Evolutionary conservation across 2,329 filamentous ascomycete species (phyloP).

Genomic region (Stachybotrys chartarum): DNA sequence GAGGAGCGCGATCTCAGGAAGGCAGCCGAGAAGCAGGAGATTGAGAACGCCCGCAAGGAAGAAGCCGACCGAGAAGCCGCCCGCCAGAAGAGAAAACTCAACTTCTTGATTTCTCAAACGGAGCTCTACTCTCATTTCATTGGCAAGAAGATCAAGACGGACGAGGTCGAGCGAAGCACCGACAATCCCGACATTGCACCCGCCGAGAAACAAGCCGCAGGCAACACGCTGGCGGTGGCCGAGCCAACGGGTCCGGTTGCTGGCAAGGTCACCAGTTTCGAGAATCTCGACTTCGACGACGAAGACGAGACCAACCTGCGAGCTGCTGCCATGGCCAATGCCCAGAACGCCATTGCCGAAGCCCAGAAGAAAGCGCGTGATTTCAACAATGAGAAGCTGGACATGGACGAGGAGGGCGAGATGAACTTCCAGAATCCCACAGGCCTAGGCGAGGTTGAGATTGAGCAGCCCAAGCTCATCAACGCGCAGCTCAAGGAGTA

Average conservation of each 20-base stretch:
- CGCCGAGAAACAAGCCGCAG: constrained; percentile 30
- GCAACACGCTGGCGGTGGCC: constrained; percentile 37
- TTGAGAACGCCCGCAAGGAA: constrained; percentile 93
- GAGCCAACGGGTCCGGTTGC: constrained; percentile 48
- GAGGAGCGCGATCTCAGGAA: constrained; percentile 94
- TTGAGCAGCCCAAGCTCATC: constrained; percentile 89
- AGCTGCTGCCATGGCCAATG: constrained; percentile 86
- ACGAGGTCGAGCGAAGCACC: constrained; percentile 85
- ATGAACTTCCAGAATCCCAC: constrained; percentile 99
- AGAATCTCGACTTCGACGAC: constrained; percentile 91
- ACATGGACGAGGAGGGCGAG: constrained; percentile 85
- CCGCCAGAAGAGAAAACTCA: constrained; percentile 95
- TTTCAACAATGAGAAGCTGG: constrained; percentile 71
- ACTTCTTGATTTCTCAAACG: constrained; percentile 98
- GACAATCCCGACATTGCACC: constrained; percentile 68
- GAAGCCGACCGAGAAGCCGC: constrained; percentile 97
- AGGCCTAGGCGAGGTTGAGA: constrained; percentile 86
- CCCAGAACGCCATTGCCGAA: constrained; percentile 90
- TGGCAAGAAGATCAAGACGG: constrained; percentile 97
- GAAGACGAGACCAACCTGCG: constrained; percentile 80
- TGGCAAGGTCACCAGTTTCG: constrained; percentile 82
- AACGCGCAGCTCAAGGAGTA: constrained; percentile 96
- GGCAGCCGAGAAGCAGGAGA: constrained; percentile 88
- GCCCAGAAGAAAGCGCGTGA: constrained; percentile 87
- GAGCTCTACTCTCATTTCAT: constrained; percentile 99